phyloP scores from a whole-genome alignment of 495 filamentous ascomycete genomes.

The Chaetomium fimeti region DNA sequence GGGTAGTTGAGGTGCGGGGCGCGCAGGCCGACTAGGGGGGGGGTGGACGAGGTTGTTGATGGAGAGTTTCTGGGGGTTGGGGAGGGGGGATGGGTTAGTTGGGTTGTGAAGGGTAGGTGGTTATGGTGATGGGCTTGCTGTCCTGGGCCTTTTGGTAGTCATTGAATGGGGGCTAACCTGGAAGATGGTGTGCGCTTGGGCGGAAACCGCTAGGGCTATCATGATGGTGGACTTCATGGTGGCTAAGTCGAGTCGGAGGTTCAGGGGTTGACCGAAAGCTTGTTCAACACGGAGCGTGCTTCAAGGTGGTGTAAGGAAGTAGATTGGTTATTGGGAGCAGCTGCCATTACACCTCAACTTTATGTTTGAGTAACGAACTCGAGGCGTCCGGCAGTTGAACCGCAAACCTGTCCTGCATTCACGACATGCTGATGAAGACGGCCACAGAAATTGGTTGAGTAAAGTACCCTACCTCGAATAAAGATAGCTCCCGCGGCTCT shows the following conservation, averaged over 20 bases:
- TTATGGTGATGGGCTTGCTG: no score
- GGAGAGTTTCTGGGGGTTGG: background rate
- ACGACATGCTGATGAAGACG: no score
- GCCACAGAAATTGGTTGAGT: no score
- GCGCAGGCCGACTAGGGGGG: slow-evolving; percentile 1
- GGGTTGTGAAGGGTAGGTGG: background rate
- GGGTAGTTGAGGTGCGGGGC: slow-evolving; percentile 3
- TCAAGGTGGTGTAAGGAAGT: background rate
- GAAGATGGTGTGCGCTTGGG: slow-evolving; percentile 9
- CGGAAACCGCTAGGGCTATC: background rate
- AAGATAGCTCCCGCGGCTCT: no score
- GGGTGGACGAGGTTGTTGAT: background rate
- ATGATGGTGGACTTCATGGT: background rate
- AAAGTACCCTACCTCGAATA: no score
- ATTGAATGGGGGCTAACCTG: background rate
- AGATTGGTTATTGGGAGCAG: background rate
- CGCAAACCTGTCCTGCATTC: no score
- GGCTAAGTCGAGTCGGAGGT: background rate
- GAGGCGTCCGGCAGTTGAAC: no score
- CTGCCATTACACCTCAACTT: no score
- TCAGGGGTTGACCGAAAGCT: no score
- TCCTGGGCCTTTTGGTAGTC: background rate
- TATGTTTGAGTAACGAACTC: no score
- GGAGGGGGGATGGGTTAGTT: background rate
- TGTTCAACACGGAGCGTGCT: background rate